A percentile compares a stretch with the other conserved stretches of the same genome.
Evolutionary conservation across 2,329 filamentous ascomycete species (phyloP).

Genomic region (Calonectria crousiana): DNA sequence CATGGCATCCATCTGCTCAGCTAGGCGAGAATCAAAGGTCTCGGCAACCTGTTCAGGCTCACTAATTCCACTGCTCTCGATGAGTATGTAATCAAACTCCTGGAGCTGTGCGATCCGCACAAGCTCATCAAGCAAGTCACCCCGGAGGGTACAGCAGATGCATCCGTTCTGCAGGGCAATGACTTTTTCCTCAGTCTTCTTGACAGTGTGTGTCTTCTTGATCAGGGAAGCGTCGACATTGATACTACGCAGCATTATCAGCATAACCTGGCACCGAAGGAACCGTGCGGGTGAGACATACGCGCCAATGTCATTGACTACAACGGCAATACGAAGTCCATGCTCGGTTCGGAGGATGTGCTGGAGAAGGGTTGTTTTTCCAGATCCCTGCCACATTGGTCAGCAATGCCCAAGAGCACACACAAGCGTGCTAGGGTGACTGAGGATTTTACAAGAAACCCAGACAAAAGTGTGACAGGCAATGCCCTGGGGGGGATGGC

Average conservation of each 20-base stretch:
- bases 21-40: constrained; percentile 73
- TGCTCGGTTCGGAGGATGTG: constrained; percentile 77
- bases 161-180: constrained; percentile 79
- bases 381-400: constrained; percentile 64
- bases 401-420: background rate
- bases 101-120: constrained; percentile 71
- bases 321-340: constrained; percentile 76
- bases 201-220: constrained; percentile 66
- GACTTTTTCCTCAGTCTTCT: constrained; percentile 72
- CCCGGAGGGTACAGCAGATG: constrained; percentile 81
- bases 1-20: constrained; percentile 57
- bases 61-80: constrained; percentile 79
- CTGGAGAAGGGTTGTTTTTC: constrained; percentile 78
- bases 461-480: constrained; percentile 51
- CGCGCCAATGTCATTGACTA: constrained; percentile 80
- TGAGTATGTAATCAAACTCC: constrained; percentile 77
- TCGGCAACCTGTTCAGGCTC: constrained; percentile 81
- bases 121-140: constrained; percentile 78
- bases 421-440: too few species aligned
- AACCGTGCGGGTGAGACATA: constrained; percentile 42
- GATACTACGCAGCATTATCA: constrained; percentile 53
- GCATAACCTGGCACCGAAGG: background rate
- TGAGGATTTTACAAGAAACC: constrained; percentile 45
- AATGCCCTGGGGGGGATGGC: constrained; percentile 40
- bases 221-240: constrained; percentile 76